Conservation (phyloP, 108 stramenopile species). For the Cylindrotheca closterium region DNA sequence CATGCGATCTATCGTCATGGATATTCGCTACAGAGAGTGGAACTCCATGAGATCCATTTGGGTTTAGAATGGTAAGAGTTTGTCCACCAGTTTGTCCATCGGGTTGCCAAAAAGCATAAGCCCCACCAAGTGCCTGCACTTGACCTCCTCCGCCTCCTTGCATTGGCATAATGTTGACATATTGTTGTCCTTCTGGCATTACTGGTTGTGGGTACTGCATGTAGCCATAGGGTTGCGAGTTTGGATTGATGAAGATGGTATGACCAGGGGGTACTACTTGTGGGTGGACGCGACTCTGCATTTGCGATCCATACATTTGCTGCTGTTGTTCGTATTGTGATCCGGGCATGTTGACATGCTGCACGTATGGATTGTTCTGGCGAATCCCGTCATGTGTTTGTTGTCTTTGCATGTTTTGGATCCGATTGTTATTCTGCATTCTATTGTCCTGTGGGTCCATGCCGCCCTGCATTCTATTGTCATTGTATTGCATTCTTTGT, state of each 20-base stretch:
- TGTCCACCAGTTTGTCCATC: slow-evolving; percentile 23
- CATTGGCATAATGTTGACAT: slow-evolving; percentile 63
- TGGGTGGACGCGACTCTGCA: slow-evolving; percentile 4
- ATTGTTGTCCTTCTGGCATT: slow-evolving; percentile 36
- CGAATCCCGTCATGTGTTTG: no score
- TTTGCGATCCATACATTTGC: no score
- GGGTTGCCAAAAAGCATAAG: slow-evolving; percentile 56
- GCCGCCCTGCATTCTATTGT: no score
- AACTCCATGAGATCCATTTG: slow-evolving; percentile 5
- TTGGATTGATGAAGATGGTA: neutral
- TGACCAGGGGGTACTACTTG: slow-evolving; percentile 10
- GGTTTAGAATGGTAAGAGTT: slow-evolving; percentile 21
- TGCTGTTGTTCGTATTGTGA: no score
- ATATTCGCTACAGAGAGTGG: slow-evolving; percentile 11
- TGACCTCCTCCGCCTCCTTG: slow-evolving; percentile 37
- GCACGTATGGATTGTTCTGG: no score
- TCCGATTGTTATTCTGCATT: no score
- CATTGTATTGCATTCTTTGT: no score
- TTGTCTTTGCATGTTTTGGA: no score
- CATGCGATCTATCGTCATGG: neutral
- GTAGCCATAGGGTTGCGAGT: neutral
- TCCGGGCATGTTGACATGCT: no score
- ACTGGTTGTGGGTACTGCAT: slow-evolving; percentile 14
- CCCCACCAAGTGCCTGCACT: slow-evolving; percentile 20
- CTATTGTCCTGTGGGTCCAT: no score